Percentiles rank a stretch among this genome's conserved stretches.
These are phyloP conservation scores for Wickerhamiella alocasiicola DNA, from an alignment of 805 yeast genomes.

Conservation along the genomic window DNA sequence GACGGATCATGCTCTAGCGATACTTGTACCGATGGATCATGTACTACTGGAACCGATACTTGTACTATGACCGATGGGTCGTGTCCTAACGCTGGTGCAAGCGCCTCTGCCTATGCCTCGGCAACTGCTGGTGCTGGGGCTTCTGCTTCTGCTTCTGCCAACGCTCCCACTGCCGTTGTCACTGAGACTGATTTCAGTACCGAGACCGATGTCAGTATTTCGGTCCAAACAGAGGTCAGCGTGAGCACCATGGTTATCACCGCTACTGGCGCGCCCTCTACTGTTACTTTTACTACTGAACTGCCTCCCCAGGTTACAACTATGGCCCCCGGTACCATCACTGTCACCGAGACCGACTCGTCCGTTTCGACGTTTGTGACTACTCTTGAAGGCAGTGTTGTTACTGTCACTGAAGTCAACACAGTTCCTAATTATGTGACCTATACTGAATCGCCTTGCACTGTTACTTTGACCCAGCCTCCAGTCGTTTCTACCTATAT, in stretches of 20 bases:
- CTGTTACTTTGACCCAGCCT: constrained; percentile 8
- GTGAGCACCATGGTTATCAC: constrained; percentile 2
- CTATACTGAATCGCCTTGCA: constrained; percentile 7
- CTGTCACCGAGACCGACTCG: constrained; percentile 2
- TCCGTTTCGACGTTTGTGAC: constrained; percentile 1
- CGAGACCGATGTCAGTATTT: not conserved
- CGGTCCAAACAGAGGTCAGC: not conserved
- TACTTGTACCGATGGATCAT: not conserved
- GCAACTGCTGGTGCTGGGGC: not conserved
- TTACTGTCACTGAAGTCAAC: not conserved
- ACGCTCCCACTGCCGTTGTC: not conserved
- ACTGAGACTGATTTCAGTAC: constrained; percentile 2
- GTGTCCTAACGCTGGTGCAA: not conserved
- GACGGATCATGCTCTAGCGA: not conserved
- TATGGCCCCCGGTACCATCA: constrained; percentile 1
- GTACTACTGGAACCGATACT: not conserved
- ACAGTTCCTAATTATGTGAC: constrained; percentile 4
- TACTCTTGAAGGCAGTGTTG: not conserved
- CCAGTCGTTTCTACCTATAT: constrained; percentile 1
- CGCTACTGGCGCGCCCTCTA: constrained; percentile 4
- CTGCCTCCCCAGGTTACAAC: constrained; percentile 7
- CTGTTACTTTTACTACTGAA: constrained; percentile 1
- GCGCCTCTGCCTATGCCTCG: not conserved
- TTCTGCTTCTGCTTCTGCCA: too few relatives aligned
- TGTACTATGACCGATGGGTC: not conserved